A percentile compares a stretch with the other conserved stretches of the same genome.
phyloP scores from a whole-genome alignment of 306 rosid genomes.

The Vigna hirtella region DNA sequence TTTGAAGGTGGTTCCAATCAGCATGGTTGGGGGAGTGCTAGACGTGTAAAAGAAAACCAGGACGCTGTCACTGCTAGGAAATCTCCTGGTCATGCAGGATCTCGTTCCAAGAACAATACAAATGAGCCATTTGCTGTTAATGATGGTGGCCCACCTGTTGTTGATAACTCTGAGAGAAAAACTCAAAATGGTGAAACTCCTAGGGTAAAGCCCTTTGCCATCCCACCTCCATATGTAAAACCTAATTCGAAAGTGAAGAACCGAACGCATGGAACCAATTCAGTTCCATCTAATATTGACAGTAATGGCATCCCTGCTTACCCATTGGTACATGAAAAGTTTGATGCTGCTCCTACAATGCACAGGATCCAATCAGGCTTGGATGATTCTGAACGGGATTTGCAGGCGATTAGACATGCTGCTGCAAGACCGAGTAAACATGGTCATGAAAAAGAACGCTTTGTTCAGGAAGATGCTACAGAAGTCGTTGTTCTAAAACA shows the following conservation, averaged over 20 bases:
- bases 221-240: slow-evolving; percentile 93
- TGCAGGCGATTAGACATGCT: slow-evolving; percentile 52
- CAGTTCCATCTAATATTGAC: slow-evolving; percentile 45
- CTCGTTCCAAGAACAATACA: slow-evolving; percentile 48
- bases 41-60: slow-evolving; percentile 9
- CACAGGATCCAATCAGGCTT: slow-evolving; percentile 54
- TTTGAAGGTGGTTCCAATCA: slow-evolving; percentile 18
- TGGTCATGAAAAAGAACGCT: slow-evolving; percentile 54
- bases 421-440: slow-evolving; percentile 51
- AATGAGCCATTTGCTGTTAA: slow-evolving; percentile 55
- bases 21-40: slow-evolving; percentile 12
- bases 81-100: slow-evolving; percentile 28
- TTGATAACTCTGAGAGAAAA: slow-evolving; percentile 43
- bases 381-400: slow-evolving; percentile 59
- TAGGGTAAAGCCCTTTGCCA: slow-evolving; percentile 59
- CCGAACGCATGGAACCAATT: slow-evolving; percentile 43
- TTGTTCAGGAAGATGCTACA: slow-evolving; percentile 48
- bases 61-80: neutral
- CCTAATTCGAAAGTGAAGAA: slow-evolving; percentile 60
- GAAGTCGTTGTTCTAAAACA: slow-evolving; percentile 59
- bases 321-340: slow-evolving; percentile 55
- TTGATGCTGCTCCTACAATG: slow-evolving; percentile 46
- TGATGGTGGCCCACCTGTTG: slow-evolving; percentile 48
- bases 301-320: slow-evolving; percentile 41
- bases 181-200: slow-evolving; percentile 61